Conservation (phyloP, 768 basidiomycete genomes). For the Russula griseocarnosa region DNA sequence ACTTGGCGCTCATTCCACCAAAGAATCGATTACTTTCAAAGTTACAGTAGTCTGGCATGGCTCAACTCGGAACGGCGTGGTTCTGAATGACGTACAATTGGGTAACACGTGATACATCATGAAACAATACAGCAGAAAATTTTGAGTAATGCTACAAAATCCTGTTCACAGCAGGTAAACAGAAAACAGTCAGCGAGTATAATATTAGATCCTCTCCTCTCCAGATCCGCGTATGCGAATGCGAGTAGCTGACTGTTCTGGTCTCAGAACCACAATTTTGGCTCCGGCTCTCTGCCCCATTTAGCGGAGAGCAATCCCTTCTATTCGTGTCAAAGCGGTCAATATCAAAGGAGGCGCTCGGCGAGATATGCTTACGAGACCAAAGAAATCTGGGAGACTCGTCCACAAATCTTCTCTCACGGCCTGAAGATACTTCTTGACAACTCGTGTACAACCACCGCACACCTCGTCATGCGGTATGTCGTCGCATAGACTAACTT, state of each 20-base stretch:
- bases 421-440: conserved; percentile 18
- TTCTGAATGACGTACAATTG: too few species aligned
- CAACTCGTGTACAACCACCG: conserved; percentile 10
- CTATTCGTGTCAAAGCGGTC: conserved; percentile 8
- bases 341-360: background rate
- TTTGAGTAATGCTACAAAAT: background rate
- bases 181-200: background rate
- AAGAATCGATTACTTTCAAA: too few species aligned
- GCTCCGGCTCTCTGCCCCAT: conserved; percentile 24
- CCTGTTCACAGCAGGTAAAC: background rate
- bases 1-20: too few species aligned
- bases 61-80: too few species aligned
- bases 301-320: conserved; percentile 13
- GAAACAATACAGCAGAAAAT: too few species aligned
- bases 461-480: conserved; percentile 25
- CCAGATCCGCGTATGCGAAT: background rate
- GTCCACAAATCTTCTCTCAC: conserved; percentile 24
- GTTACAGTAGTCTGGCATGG: too few species aligned
- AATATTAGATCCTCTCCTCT: background rate
- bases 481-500: conserved; percentile 15
- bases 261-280: conserved; percentile 22
- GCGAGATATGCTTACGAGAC: conserved; percentile 14
- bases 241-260: too few species aligned
- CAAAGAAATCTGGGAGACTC: conserved; percentile 22
- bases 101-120: background rate